These are phyloP conservation scores for Macrophomina phaseolina DNA, from an alignment of 2,329 filamentous ascomycete genomes.

Conservation along the genomic window DNA sequence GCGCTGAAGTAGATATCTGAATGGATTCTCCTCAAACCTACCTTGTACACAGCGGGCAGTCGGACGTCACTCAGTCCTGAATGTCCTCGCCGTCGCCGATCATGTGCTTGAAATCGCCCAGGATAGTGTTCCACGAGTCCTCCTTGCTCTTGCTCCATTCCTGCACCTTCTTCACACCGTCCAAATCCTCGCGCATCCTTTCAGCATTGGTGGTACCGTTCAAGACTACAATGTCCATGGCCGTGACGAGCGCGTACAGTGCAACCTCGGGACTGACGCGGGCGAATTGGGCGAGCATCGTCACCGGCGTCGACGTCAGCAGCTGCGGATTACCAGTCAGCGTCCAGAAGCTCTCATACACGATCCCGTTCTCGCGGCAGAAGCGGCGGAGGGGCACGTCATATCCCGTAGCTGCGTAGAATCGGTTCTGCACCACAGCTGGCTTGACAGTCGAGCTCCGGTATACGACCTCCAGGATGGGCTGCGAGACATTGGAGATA, in stretches of 20 bases:
- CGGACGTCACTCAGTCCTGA: not conserved
- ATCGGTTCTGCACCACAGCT: conserved; percentile 76
- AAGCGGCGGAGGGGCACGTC: conserved; percentile 66
- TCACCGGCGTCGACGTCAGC: conserved; percentile 55
- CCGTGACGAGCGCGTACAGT: conserved; percentile 63
- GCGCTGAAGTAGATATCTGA: too few species aligned
- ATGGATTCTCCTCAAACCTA: too few species aligned
- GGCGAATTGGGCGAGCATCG: conserved; percentile 52
- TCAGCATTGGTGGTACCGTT: conserved; percentile 61
- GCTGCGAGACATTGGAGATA: conserved; percentile 74
- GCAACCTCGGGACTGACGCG: conserved; percentile 55
- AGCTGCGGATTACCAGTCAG: conserved; percentile 63
- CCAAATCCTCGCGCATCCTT: conserved; percentile 61
- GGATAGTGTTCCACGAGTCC: conserved; percentile 24
- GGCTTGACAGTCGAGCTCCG: conserved; percentile 57
- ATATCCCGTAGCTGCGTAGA: conserved; percentile 64
- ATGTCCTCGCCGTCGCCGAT: conserved; percentile 17
- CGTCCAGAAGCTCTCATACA: conserved; percentile 68
- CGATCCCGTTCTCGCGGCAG: conserved; percentile 58
- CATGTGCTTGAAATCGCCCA: conserved; percentile 25
- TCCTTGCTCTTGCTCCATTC: conserved; percentile 28
- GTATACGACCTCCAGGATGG: conserved; percentile 61
- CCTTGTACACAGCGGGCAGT: too few species aligned
- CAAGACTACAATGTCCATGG: conserved; percentile 57
- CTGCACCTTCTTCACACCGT: conserved; percentile 49